These are phyloP conservation scores for Nannizziopsis barbatae DNA, from an alignment of 2,329 filamentous ascomycete species.

Conservation along the genomic window DNA sequence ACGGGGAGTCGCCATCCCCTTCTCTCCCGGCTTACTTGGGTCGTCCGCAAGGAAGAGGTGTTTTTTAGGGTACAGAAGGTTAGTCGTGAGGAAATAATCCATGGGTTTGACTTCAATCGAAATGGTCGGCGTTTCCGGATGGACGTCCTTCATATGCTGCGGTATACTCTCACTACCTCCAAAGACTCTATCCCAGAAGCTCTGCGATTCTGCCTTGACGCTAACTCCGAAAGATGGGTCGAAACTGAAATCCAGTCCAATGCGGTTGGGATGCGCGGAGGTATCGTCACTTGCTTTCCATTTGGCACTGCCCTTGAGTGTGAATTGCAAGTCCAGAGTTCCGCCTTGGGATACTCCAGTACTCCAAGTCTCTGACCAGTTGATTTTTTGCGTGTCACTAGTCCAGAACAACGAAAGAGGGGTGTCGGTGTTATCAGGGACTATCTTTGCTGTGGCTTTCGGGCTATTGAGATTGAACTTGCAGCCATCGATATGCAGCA, in stretches of 20 bases:
- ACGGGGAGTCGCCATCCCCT: background rate
- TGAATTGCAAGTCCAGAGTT: background rate
- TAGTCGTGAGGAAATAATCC: slow-evolving; percentile 3
- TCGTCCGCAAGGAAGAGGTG: background rate
- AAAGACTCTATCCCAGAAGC: background rate
- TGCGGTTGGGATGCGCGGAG: background rate
- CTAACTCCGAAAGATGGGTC: background rate
- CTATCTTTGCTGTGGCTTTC: too few species aligned
- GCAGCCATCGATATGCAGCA: background rate
- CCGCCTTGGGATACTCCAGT: background rate
- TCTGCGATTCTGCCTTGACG: background rate
- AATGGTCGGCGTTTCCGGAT: background rate
- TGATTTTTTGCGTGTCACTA: too few species aligned
- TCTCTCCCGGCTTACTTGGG: background rate
- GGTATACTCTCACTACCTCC: background rate
- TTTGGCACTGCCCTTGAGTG: background rate
- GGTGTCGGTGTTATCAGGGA: too few species aligned
- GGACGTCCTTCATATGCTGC: background rate
- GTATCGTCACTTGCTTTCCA: background rate
- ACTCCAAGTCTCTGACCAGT: too few species aligned
- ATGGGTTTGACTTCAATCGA: background rate
- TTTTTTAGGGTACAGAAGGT: background rate
- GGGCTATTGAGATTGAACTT: background rate
- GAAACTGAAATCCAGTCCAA: background rate
- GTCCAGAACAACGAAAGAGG: too few species aligned